These are phyloP conservation scores for Rhizophagus prolifer DNA, from an alignment of 192 early-diverging fungal species.

Conservation along the genomic window DNA sequence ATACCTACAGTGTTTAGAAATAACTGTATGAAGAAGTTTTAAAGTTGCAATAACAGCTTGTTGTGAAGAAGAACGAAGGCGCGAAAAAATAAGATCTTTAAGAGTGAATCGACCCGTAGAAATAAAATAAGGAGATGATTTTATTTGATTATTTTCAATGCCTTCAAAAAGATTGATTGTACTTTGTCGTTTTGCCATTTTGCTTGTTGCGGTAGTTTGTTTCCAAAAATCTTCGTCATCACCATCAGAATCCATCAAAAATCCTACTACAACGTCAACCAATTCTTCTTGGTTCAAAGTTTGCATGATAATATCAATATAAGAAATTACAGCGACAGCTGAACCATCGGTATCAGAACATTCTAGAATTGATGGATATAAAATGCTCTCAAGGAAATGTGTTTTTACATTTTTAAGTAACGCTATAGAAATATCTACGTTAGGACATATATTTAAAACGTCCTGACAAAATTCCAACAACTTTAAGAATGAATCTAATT, in stretches of 20 bases:
- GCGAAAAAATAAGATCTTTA: slow-evolving; percentile 82
- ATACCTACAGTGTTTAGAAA: slow-evolving; percentile 75
- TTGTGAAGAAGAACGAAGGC: slow-evolving; percentile 84
- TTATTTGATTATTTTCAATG: slow-evolving; percentile 41
- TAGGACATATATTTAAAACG: slow-evolving; percentile 69
- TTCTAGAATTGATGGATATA: slow-evolving; percentile 81
- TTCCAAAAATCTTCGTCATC: slow-evolving; percentile 38
- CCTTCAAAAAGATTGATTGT: slow-evolving; percentile 46
- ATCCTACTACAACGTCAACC: slow-evolving; percentile 70
- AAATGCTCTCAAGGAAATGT: slow-evolving; percentile 82
- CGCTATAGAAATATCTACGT: slow-evolving; percentile 52
- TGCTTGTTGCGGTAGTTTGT: slow-evolving; percentile 4
- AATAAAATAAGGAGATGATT: slow-evolving; percentile 53
- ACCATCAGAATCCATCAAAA: slow-evolving; percentile 72
- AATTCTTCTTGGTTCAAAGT: slow-evolving; percentile 73
- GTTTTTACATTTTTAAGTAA: slow-evolving; percentile 69
- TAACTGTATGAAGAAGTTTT: slow-evolving; percentile 72
- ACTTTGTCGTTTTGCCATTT: slow-evolving; percentile 31
- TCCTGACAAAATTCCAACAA: slow-evolving; percentile 74
- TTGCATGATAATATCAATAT: slow-evolving; percentile 82
- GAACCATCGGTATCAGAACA: slow-evolving; percentile 92
- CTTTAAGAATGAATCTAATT: slow-evolving; percentile 67
- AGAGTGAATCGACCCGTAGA: slow-evolving; percentile 63
- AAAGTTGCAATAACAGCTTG: slow-evolving; percentile 83
- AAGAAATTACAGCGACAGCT: slow-evolving; percentile 84